A percentile compares a stretch with the other conserved stretches of the same genome.
phyloP scores from a whole-genome alignment of 225 moss, liverwort and hornwort genomes.

The Marchantia paleacea region DNA sequence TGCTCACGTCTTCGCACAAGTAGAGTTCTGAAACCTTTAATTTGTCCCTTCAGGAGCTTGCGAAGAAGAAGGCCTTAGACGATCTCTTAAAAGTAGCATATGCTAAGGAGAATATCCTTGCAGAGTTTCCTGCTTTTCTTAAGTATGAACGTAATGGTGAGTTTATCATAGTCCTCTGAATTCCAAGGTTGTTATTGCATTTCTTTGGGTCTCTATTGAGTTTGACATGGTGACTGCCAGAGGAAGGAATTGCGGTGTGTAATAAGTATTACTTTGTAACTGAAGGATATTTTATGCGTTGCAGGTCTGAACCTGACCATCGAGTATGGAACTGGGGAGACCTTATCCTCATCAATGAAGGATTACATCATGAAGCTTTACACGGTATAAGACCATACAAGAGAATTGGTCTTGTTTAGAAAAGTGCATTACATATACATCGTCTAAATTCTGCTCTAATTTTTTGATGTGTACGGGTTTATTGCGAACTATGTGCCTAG shows the following conservation, averaged over 20 bases:
- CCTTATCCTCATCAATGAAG: constrained; percentile 56
- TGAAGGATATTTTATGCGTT: constrained; percentile 1
- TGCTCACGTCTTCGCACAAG: not conserved
- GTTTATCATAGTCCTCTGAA: not conserved
- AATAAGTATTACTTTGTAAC: not conserved
- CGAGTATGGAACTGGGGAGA: constrained; percentile 70
- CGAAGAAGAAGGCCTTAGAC: constrained; percentile 66
- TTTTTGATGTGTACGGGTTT: too few species aligned
- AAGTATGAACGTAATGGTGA: constrained; percentile 81
- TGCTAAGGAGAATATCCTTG: constrained; percentile 60
- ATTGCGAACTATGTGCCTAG: not conserved
- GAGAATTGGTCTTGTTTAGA: not conserved
- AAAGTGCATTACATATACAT: not conserved
- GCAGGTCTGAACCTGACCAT: constrained; percentile 63
- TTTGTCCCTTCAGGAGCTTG: constrained; percentile 57
- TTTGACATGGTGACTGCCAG: not conserved
- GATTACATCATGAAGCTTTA: constrained; percentile 65
- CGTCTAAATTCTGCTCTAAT: not conserved
- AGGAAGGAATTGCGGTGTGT: too few species aligned
- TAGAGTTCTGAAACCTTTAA: not conserved
- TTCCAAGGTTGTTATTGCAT: too few species aligned
- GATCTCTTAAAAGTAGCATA: constrained; percentile 64
- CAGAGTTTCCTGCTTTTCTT: constrained; percentile 85
- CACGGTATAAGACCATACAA: constrained; percentile 44
- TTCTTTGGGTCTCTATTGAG: not conserved